These are phyloP conservation scores for Helianthus annuus DNA, from an alignment of 129 eudicot genomes.

Conservation along the genomic window DNA sequence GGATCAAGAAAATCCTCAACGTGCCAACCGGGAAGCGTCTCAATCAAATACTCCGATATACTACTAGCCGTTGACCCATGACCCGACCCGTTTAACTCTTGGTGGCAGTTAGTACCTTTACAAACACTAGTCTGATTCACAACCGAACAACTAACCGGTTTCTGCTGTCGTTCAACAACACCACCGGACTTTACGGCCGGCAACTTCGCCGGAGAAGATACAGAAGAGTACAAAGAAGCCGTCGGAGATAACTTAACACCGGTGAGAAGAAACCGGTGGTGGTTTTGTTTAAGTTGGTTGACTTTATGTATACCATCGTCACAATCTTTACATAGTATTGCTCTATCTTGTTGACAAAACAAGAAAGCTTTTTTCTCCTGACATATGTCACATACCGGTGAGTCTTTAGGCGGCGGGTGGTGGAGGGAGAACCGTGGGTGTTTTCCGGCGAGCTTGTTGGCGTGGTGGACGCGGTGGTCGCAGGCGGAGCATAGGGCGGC, in stretches of 20 bases:
- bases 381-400: conserved; percentile 70
- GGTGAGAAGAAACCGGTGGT: conserved; percentile 68
- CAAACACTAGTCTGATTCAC: conserved; percentile 8
- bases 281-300: conserved; percentile 62
- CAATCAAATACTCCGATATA: conserved; percentile 87
- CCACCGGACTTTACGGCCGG: conserved; percentile 17
- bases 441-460: conserved; percentile 90
- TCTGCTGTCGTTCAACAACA: conserved; percentile 27
- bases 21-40: conserved; percentile 90
- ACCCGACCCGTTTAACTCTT: conserved; percentile 37
- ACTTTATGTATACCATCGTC: conserved; percentile 71
- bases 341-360: conserved; percentile 81
- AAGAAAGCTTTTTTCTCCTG: conserved; percentile 69
- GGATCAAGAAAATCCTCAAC: conserved; percentile 79
- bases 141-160: conserved; percentile 21
- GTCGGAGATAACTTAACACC: conserved; percentile 68
- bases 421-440: conserved; percentile 85
- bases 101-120: conserved; percentile 11
- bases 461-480: conserved; percentile 92
- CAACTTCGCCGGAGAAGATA: conserved; percentile 29
- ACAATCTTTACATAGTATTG: conserved; percentile 70
- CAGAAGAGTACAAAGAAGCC: conserved; percentile 33
- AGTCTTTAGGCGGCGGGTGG: conserved; percentile 57
- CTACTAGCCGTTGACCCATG: conserved; percentile 49
- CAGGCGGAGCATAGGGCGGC: conserved; percentile 83